Percentiles rank a stretch among this genome's conserved stretches.
These are phyloP conservation scores for Lodderomyces theae DNA, from an alignment of 1,139 yeast genomes.

Conservation along the genomic window DNA sequence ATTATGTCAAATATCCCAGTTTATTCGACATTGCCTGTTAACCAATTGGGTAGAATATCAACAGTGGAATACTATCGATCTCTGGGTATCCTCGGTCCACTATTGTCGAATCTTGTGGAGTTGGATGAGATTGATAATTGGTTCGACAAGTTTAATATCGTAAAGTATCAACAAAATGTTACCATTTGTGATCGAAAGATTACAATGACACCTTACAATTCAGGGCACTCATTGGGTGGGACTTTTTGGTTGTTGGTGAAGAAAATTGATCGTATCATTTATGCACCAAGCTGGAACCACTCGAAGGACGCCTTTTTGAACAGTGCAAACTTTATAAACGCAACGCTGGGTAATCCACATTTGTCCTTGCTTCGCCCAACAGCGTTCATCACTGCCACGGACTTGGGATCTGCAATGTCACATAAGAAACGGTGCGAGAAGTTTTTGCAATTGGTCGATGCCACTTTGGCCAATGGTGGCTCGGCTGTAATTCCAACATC, in stretches of 20 bases:
- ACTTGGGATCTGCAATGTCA: constrained; percentile 64
- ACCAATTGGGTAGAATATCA: constrained; percentile 80
- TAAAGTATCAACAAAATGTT: constrained; percentile 81
- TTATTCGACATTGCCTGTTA: constrained; percentile 85
- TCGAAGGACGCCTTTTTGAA: constrained; percentile 82
- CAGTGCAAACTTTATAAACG: constrained; percentile 66
- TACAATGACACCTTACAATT: constrained; percentile 76
- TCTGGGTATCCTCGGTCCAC: constrained; percentile 73
- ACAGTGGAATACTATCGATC: constrained; percentile 79
- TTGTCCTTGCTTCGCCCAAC: constrained; percentile 75
- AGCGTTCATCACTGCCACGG: constrained; percentile 75
- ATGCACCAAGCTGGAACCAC: constrained; percentile 96
- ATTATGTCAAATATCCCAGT: constrained; percentile 66
- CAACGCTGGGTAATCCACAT: constrained; percentile 50
- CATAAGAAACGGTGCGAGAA: constrained; percentile 65
- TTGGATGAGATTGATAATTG: constrained; percentile 75
- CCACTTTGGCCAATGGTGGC: constrained; percentile 68
- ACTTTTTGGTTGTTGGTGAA: constrained; percentile 77
- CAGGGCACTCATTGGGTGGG: constrained; percentile 95
- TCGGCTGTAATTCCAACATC: constrained; percentile 82
- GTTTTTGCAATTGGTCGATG: constrained; percentile 60
- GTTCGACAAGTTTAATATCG: constrained; percentile 63
- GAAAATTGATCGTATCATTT: constrained; percentile 73
- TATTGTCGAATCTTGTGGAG: constrained; percentile 58
- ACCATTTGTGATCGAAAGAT: constrained; percentile 51